Evolutionary conservation across 2,329 filamentous ascomycete genomes (phyloP), one percentile per base, ranked within the genome.

Genomic region (Colletotrichum coccodes): DNA sequence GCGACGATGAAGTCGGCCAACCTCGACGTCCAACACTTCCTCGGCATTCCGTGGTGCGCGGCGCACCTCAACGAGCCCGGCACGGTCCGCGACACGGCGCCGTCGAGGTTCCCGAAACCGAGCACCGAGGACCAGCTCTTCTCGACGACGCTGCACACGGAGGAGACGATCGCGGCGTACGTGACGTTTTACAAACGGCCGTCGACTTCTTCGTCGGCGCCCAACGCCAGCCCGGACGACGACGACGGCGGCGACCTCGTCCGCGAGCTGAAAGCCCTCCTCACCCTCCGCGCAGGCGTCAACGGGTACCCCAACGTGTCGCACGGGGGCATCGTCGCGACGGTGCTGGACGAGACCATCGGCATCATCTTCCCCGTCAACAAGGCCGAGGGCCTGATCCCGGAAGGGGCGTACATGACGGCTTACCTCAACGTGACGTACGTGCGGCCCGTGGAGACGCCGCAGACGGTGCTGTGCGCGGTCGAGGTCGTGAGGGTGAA

Each of bases 321-420:
- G 8, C 81, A 82, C 66, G 81, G 81, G 5, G 81, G 81, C 26
- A 72, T 82, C 64, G 75, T 76, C 18, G 76, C 77, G 59, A 72
- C 80, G 16, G 67, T 83, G 57, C 68, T 80, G 32, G 81, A 83
- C 54, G 81, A 82, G 75, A 72, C 76, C 12, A 78, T 80, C 72
- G 79, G 80, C 4, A 72, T 72, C 3, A 63, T 83, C 26, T 75
- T 79, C 36, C 79, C 80, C 49, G 68, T 83, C 34, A 83, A 83
- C 57, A 60, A 71, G 23, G 78, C 79, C 65, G 60, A 74, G 4
- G 76, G 74, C 0, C 70, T 72, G 28, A 70, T 75, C 1, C 77
- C 76, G 42, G 70, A 72, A 36, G 71, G 72, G 1, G 70, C 71
- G 38, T 79, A 73, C 62, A 74, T 83, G 34, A 83, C 81, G 23